Percentiles rank a stretch among this genome's conserved stretches.
phyloP scores from a whole-genome alignment of 2,329 filamentous ascomycete species.

The Aspergillus sp. region DNA sequence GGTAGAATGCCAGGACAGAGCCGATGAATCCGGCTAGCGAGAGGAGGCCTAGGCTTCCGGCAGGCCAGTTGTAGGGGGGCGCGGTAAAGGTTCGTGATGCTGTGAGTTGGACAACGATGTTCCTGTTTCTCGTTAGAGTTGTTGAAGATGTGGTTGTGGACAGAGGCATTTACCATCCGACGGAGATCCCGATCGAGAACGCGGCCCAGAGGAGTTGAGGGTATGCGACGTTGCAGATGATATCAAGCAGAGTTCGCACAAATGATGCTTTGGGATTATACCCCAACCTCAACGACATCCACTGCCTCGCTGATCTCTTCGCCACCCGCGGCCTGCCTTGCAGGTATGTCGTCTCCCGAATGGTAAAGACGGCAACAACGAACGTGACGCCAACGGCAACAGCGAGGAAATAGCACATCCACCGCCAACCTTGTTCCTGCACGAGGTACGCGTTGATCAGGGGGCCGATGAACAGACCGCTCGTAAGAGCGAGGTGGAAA shows the following conservation, averaged over 20 bases:
- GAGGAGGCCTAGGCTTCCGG: constrained; percentile 31
- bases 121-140: constrained; percentile 21
- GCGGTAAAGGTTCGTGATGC: constrained; percentile 32
- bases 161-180: constrained; percentile 28
- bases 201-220: constrained; percentile 34
- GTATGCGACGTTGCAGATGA: constrained; percentile 28
- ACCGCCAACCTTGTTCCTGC: constrained; percentile 29
- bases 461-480: constrained; percentile 44
- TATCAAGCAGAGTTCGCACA: constrained; percentile 27
- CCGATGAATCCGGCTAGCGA: constrained; percentile 33
- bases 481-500: constrained; percentile 42
- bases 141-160: too few species aligned
- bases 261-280: constrained; percentile 32
- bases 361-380: constrained; percentile 25
- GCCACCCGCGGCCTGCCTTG: background rate
- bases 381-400: constrained; percentile 28
- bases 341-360: constrained; percentile 31
- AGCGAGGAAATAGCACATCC: constrained; percentile 34
- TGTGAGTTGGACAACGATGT: constrained; percentile 36
- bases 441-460: constrained; percentile 36
- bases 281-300: constrained; percentile 29
- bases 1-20: constrained; percentile 32
- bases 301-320: constrained; percentile 22
- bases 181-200: constrained; percentile 32
- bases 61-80: constrained; percentile 32